Evolutionary conservation across 768 basidiomycete genomes (phyloP).

Genomic region (Tulasnella sp.): DNA sequence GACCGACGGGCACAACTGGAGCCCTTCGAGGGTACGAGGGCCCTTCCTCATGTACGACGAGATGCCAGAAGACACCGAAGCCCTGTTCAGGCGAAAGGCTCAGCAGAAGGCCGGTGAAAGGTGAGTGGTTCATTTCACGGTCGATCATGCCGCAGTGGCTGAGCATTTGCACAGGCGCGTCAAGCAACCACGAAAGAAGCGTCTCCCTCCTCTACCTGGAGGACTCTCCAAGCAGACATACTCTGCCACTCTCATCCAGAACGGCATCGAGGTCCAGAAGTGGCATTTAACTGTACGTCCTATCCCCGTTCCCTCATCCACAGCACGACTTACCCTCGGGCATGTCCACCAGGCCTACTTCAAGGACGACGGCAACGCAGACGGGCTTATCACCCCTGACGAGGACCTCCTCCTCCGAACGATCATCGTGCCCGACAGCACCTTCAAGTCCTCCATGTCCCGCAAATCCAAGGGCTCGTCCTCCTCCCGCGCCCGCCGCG

Average conservation of each 20-base stretch:
- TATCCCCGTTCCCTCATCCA: not conserved
- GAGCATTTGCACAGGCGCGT: not conserved
- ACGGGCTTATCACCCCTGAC: not conserved
- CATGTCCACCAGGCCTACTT: conserved; percentile 7
- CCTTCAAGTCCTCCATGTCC: conserved; percentile 10
- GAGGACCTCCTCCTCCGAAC: conserved; percentile 2
- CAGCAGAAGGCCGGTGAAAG: conserved; percentile 8
- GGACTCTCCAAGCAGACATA: conserved; percentile 13
- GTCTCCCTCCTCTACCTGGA: conserved; percentile 12
- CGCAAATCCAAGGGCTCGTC: conserved; percentile 8
- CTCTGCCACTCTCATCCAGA: conserved; percentile 11
- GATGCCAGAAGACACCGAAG: conserved; percentile 12
- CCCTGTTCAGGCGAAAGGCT: conserved; percentile 1
- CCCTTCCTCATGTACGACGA: conserved; percentile 14
- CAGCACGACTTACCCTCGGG: not conserved
- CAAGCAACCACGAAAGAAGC: conserved; percentile 13
- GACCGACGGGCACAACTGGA: conserved; percentile 11
- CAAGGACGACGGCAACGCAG: conserved; percentile 1
- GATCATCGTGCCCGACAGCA: conserved; percentile 7
- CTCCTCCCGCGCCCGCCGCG: not conserved
- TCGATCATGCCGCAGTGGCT: not conserved
- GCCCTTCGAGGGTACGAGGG: conserved; percentile 5
- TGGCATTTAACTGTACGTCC: conserved; percentile 10
- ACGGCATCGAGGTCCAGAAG: conserved; percentile 10
- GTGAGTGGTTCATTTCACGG: not conserved